Conservation (phyloP, 192 early-diverging fungal genomes). For the Phlyctochytrium bullatum region DNA sequence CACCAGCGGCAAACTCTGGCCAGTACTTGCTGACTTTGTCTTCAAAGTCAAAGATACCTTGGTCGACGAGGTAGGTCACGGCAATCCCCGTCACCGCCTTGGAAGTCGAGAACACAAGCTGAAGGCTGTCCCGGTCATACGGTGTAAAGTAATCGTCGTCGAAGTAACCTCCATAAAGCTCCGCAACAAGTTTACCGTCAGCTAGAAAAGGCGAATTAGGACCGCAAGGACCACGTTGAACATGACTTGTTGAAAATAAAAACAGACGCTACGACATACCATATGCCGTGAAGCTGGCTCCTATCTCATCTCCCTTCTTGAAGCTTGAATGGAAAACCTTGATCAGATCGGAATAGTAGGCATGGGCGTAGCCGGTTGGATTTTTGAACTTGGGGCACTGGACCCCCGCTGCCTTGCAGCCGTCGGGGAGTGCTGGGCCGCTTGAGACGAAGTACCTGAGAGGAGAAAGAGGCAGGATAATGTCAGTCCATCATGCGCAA, state of each 20-base stretch:
- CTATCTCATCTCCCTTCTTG: constrained; percentile 13
- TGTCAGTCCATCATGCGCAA: too few relatives aligned
- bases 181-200: constrained; percentile 55
- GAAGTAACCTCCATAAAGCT: constrained; percentile 61
- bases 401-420: neutral
- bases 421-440: neutral
- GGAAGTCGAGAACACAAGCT: constrained; percentile 63
- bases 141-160: constrained; percentile 31
- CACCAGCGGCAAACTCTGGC: constrained; percentile 72
- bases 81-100: constrained; percentile 58
- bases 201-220: too few relatives aligned
- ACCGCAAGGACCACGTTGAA: too few relatives aligned
- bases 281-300: constrained; percentile 21
- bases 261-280: constrained; percentile 17
- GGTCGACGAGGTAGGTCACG: constrained; percentile 55
- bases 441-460: neutral
- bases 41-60: constrained; percentile 49
- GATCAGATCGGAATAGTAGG: neutral
- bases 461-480: too few relatives aligned
- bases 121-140: constrained; percentile 58
- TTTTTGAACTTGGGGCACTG: neutral
- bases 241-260: too few relatives aligned
- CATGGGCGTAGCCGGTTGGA: neutral
- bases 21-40: constrained; percentile 56
- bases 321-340: constrained; percentile 10